Evolutionary conservation across 2,329 filamentous ascomycete species (phyloP), one percentile per base, ranked within the genome.

Genomic region (Hypoxylon sp.): DNA sequence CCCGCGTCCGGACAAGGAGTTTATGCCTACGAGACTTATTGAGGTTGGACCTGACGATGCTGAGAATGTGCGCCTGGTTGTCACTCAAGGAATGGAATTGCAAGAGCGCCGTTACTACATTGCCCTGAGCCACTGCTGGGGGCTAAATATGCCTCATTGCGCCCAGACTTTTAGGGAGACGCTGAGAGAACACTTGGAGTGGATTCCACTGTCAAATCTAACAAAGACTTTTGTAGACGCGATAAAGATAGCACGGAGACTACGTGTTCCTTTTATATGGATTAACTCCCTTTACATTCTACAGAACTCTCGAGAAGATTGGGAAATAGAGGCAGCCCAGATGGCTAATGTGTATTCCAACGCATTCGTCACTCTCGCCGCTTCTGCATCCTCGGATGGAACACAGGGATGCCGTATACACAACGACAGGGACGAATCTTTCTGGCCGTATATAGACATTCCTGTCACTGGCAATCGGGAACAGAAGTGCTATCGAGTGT

Each of bases 231-330:
- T 60, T n/a, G 34, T 60, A 36, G 56, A 60, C 41, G 10, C 56
- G 21, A 61, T 61, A 10, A 43, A 5, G 9, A 61, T 61, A 25
- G 41, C 50, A 6, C 34, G 50, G 9, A 32, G 32, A 11, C 59
- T 61, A n/a, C 19, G 32, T 5, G 21, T 61, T 19, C 50, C 48
- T 2, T 61, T 36, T 7, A 30, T 61, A 28, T 61, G 50, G 59
- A 61, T 61, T 49, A 50, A 61, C 41, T 61, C 59, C 2, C 59
- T 61, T 17, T 61, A 50, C 50, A 61, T 61, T 34, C 11, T 61
- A 5, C 59, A 61, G 23, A 17, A 61, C 32, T 55, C 59, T 4
- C 21, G 50, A 30, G 58, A 61, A n/a, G 59, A 61, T 9, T 61
- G 59, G 59, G 59, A 61, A 19, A 43, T n/a, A 13, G 59, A 61